Evolutionary conservation across 192 early-diverging fungal genomes (phyloP).

Genomic region (Podila verticillata): DNA sequence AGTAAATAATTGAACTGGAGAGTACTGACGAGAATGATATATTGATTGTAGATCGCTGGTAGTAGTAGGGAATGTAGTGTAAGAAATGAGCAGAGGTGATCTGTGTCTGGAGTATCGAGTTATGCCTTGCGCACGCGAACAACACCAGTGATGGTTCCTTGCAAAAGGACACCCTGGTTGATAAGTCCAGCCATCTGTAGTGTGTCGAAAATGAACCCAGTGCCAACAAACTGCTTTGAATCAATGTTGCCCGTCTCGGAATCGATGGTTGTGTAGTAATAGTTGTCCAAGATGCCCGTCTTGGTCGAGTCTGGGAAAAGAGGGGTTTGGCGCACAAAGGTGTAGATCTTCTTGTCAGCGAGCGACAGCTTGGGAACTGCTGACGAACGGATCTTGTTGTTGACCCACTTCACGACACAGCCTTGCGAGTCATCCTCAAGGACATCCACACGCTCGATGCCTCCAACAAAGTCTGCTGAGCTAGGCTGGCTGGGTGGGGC

Average conservation of each 20-base stretch:
- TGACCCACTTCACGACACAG: conserved; percentile 28
- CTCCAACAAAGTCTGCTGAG: conserved; percentile 27
- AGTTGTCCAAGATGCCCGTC: conserved; percentile 30
- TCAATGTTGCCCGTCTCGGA: conserved; percentile 28
- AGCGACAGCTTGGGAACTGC: conserved; percentile 27
- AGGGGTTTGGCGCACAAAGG: conserved; percentile 24
- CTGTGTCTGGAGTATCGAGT: conserved; percentile 4
- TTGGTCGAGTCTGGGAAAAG: conserved; percentile 18
- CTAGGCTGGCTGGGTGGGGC: conserved; percentile 25
- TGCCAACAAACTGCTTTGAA: conserved; percentile 24
- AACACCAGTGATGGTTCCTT: conserved; percentile 30
- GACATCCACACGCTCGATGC: conserved; percentile 33
- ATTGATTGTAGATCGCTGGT: not conserved
- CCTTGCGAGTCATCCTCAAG: conserved; percentile 28
- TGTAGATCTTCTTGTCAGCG: conserved; percentile 32
- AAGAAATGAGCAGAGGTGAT: conserved; percentile 3
- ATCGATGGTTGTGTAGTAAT: conserved; percentile 25
- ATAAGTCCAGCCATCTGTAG: conserved; percentile 33
- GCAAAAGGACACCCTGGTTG: conserved; percentile 6
- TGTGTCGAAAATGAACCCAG: conserved; percentile 23
- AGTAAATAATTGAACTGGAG: not conserved
- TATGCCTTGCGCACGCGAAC: conserved; percentile 28
- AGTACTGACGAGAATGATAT: not conserved
- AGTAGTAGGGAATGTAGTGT: not conserved
- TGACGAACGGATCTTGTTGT: conserved; percentile 33